phyloP scores from a whole-genome alignment of 2,329 filamentous ascomycete genomes.

The Xylariaceae sp. region DNA sequence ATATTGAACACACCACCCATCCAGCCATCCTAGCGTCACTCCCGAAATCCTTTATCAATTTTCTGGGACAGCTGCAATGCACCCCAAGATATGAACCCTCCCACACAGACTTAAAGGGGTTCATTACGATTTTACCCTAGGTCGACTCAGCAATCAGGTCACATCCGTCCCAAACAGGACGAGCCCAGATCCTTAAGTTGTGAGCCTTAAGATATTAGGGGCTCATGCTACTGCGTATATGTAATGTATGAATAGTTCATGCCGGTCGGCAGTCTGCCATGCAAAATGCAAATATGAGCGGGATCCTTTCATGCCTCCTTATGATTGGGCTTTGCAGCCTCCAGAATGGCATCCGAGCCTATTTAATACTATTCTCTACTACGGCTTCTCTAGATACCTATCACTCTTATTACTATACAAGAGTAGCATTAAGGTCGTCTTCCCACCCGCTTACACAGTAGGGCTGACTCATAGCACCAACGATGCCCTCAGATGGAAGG shows the following conservation, averaged over 20 bases:
- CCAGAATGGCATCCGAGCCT: neutral
- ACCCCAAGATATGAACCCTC: neutral
- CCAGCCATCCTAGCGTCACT: neutral
- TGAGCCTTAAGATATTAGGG: no score
- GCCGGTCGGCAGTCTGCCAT: neutral
- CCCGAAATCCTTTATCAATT: neutral
- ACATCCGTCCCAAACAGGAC: neutral
- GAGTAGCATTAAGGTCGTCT: no score
- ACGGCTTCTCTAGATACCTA: neutral
- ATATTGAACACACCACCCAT: neutral
- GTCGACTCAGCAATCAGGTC: no score
- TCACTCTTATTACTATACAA: no score
- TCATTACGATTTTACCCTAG: slow-evolving; percentile 10
- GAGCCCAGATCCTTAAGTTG: no score
- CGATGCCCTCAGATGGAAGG: no score
- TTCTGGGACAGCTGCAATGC: neutral
- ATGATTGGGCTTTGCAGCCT: neutral
- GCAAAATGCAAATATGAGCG: neutral
- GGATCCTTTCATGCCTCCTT: no score
- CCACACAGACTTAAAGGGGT: neutral
- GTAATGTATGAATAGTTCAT: neutral
- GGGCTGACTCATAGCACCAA: no score
- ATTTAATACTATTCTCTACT: neutral
- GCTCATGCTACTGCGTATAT: no score
- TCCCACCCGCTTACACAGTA: no score